phyloP scores from a whole-genome alignment of 495 filamentous ascomycete species.

The Trichoderma erinaceum region DNA sequence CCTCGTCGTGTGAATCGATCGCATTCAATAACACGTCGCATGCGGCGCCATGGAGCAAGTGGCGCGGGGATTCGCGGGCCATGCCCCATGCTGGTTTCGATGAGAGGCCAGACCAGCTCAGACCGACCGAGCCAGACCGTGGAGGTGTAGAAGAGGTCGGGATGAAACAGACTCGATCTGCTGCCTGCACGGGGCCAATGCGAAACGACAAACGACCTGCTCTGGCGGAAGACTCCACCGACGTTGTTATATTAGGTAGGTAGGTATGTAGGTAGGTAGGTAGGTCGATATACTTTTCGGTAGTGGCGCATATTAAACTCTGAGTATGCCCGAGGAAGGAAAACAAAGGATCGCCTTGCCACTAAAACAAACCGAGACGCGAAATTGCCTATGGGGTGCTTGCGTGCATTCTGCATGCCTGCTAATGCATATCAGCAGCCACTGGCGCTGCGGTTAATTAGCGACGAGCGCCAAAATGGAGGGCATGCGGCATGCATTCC shows the following conservation, averaged over 20 bases:
- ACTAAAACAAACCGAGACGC: neutral
- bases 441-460: neutral
- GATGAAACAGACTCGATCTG: no score
- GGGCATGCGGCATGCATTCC: neutral
- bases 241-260: no score
- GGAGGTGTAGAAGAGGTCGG: no score
- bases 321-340: neutral
- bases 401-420: neutral
- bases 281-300: no score
- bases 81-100: neutral
- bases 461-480: neutral
- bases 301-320: no score
- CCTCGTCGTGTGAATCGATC: neutral
- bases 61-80: neutral
- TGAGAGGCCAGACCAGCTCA: no score
- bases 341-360: neutral
- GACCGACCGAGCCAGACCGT: no score
- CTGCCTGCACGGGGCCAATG: no score
- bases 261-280: no score
- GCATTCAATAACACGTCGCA: neutral
- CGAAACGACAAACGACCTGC: no score
- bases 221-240: no score
- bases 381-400: neutral
- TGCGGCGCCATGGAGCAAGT: neutral
- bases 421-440: slow-evolving; percentile 9